phyloP scores from a whole-genome alignment of 2,329 filamentous ascomycete species.

The Rhinocladiella mackenziei region DNA sequence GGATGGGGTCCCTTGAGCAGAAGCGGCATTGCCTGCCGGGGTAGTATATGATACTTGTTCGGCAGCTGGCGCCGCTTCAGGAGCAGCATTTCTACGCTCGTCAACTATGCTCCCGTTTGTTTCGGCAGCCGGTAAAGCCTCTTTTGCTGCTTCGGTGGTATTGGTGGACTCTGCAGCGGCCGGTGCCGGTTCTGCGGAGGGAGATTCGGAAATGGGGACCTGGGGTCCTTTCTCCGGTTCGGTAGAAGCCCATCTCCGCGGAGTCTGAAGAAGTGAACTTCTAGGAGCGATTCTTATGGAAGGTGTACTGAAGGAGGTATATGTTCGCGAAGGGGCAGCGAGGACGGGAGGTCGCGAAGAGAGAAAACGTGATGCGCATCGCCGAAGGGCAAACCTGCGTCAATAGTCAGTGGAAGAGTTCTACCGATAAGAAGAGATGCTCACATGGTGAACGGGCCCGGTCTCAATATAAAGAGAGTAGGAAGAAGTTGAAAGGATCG shows the following conservation, averaged over 20 bases:
- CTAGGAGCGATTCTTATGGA: slow-evolving; percentile 39
- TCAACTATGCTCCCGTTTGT: slow-evolving; percentile 9
- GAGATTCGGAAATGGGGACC: slow-evolving; percentile 27
- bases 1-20: background rate
- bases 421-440: background rate
- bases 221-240: slow-evolving; percentile 33
- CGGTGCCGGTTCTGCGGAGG: slow-evolving; percentile 29
- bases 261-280: slow-evolving; percentile 37
- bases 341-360: slow-evolving; percentile 44
- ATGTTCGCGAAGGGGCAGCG: slow-evolving; percentile 41
- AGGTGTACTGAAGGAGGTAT: slow-evolving; percentile 38
- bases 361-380: slow-evolving; percentile 54
- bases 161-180: slow-evolving; percentile 23
- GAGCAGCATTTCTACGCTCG: slow-evolving; percentile 15
- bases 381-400: slow-evolving; percentile 55
- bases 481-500: background rate
- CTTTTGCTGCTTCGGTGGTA: slow-evolving; percentile 25
- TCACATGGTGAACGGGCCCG: slow-evolving; percentile 8
- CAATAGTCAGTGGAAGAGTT: slow-evolving; percentile 1
- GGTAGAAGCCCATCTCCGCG: slow-evolving; percentile 50
- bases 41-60: background rate
- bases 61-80: slow-evolving; percentile 2
- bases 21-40: background rate
- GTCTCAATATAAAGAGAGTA: slow-evolving; percentile 4
- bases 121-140: slow-evolving; percentile 14